Conservation (phyloP, 495 filamentous ascomycete genomes). For the Cenococcum geophilum region DNA sequence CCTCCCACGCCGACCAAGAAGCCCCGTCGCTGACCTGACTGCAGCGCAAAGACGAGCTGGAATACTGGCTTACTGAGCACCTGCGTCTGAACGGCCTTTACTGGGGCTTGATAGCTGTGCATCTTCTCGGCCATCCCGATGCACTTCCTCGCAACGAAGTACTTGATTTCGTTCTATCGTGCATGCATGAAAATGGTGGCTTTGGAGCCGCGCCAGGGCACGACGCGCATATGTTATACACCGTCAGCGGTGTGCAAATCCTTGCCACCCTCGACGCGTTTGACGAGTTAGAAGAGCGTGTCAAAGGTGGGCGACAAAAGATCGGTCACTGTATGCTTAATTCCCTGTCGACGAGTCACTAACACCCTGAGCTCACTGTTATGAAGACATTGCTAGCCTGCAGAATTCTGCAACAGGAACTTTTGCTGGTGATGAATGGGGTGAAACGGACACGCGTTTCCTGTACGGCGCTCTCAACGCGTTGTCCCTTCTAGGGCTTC, state of each 20-base stretch:
- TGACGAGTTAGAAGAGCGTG: conserved; percentile 66
- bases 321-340: conserved; percentile 63
- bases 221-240: conserved; percentile 92
- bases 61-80: conserved; percentile 97
- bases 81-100: conserved; percentile 91
- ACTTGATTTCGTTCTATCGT: conserved; percentile 86
- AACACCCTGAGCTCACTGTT: conserved; percentile 2
- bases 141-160: conserved; percentile 74
- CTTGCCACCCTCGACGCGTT: conserved; percentile 78
- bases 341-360: background rate
- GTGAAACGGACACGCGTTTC: conserved; percentile 91
- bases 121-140: conserved; percentile 73
- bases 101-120: conserved; percentile 86
- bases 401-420: conserved; percentile 76
- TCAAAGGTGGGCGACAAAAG: conserved; percentile 59
- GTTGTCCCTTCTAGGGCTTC: conserved; percentile 68
- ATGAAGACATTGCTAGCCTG: conserved; percentile 69
- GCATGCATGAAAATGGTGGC: conserved; percentile 78
- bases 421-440: conserved; percentile 93
- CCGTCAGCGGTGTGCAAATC: conserved; percentile 88
- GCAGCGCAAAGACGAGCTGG: conserved; percentile 82
- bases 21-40: conserved; percentile 27
- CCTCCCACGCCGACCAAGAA: conserved; percentile 15
- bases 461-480: conserved; percentile 83
- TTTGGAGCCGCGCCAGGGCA: conserved; percentile 92